A percentile compares a stretch with the other conserved stretches of the same genome.
phyloP scores from a whole-genome alignment of 768 basidiomycete genomes.

The Mycena filopes region DNA sequence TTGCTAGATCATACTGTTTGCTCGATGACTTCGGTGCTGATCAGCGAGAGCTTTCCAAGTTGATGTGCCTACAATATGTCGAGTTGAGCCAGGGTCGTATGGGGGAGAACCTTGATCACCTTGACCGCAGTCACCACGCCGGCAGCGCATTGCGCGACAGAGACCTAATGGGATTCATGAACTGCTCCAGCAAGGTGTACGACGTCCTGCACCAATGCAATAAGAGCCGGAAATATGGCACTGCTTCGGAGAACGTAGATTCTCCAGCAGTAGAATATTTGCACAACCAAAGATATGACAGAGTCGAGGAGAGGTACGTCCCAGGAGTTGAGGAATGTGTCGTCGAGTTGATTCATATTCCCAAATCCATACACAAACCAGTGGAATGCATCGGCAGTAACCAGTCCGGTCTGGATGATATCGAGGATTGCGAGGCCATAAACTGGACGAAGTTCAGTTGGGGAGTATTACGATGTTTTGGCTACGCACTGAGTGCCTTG shows the following conservation, averaged over 20 bases:
- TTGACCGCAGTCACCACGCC: constrained; percentile 25
- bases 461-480: constrained; percentile 6
- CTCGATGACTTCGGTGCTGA: constrained; percentile 20
- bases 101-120: constrained; percentile 7
- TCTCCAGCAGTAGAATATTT: constrained; percentile 36
- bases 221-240: constrained; percentile 18
- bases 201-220: constrained; percentile 22
- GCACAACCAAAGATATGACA: constrained; percentile 35
- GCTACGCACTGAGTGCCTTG: constrained; percentile 23
- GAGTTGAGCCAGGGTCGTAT: no score
- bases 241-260: constrained; percentile 29
- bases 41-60: constrained; percentile 23
- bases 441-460: constrained; percentile 28
- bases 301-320: constrained; percentile 35
- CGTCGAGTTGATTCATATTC: constrained; percentile 23
- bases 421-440: constrained; percentile 35
- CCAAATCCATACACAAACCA: constrained; percentile 39
- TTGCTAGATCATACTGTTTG: constrained; percentile 22
- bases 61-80: constrained; percentile 21
- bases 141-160: constrained; percentile 21
- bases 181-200: background rate
- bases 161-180: constrained; percentile 19
- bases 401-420: constrained; percentile 33
- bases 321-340: constrained; percentile 32
- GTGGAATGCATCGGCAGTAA: constrained; percentile 39